Evolutionary conservation across 1,139 yeast species (phyloP).

Genomic region (Candida tropicalis): DNA sequence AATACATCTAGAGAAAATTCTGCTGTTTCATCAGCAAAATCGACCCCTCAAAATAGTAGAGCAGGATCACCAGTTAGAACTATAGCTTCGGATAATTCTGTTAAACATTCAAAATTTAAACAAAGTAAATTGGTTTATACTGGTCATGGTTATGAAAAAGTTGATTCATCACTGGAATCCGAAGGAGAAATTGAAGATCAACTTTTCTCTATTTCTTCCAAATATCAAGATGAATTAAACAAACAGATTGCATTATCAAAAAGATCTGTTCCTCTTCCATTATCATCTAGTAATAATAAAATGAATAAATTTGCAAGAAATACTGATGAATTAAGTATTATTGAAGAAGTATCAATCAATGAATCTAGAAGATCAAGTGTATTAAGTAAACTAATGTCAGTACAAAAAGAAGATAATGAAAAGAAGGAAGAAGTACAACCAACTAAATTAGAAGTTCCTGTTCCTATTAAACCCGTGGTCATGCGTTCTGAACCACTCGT

Average conservation of each 20-base stretch:
- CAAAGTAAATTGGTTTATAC: slow-evolving; percentile 36
- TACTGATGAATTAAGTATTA: slow-evolving; percentile 44
- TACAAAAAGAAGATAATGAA: background rate
- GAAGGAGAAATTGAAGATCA: slow-evolving; percentile 19
- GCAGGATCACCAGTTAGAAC: slow-evolving; percentile 16
- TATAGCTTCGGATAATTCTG: slow-evolving; percentile 6
- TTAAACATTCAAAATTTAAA: slow-evolving; percentile 13
- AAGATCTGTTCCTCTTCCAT: slow-evolving; percentile 26
- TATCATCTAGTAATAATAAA: slow-evolving; percentile 26
- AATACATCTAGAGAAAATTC: slow-evolving; percentile 16
- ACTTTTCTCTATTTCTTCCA: background rate
- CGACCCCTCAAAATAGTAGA: slow-evolving; percentile 14
- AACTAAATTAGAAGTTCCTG: background rate
- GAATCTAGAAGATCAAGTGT: slow-evolving; percentile 36
- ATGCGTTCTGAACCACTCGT: background rate
- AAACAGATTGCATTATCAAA: slow-evolving; percentile 18
- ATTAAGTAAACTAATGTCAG: slow-evolving; percentile 11
- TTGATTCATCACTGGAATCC: slow-evolving; percentile 32
- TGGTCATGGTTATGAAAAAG: slow-evolving; percentile 40
- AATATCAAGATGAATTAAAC: slow-evolving; percentile 7
- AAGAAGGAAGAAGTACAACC: background rate
- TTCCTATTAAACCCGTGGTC: background rate
- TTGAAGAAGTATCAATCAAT: slow-evolving; percentile 41
- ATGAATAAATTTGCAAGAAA: slow-evolving; percentile 20
- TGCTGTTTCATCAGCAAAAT: slow-evolving; percentile 17